Conservation (phyloP, 768 basidiomycete genomes). For the Suillus placidus region DNA sequence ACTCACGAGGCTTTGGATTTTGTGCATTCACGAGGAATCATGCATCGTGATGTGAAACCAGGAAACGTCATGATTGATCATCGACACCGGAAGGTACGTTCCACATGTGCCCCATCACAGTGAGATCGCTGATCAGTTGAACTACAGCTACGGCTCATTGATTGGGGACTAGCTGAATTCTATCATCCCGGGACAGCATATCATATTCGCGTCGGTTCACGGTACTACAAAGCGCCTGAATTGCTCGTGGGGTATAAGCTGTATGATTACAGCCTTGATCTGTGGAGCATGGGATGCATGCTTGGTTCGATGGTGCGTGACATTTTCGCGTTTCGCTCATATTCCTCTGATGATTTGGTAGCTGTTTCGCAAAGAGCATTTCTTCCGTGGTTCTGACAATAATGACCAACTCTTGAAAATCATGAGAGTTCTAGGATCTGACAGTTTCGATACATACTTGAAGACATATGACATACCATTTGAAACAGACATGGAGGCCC, state of each 20-base stretch:
- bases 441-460: slow-evolving; percentile 62
- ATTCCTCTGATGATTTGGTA: slow-evolving; percentile 25
- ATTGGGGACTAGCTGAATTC: slow-evolving; percentile 80
- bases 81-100: slow-evolving; percentile 55
- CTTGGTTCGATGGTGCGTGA: slow-evolving; percentile 69
- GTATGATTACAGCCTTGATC: slow-evolving; percentile 72
- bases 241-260: slow-evolving; percentile 70
- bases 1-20: slow-evolving; percentile 58
- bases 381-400: slow-evolving; percentile 76
- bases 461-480: slow-evolving; percentile 66
- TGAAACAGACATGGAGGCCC: slow-evolving; percentile 59
- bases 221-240: slow-evolving; percentile 78
- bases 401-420: slow-evolving; percentile 75
- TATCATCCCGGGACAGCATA: slow-evolving; percentile 72
- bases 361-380: slow-evolving; percentile 76
- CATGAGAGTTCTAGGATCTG: slow-evolving; percentile 67
- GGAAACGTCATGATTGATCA: slow-evolving; percentile 79
- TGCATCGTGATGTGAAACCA: slow-evolving; percentile 71
- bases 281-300: slow-evolving; percentile 79
- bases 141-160: slow-evolving; percentile 57
- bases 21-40: slow-evolving; percentile 71
- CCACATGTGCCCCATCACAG: background rate
- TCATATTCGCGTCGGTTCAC: slow-evolving; percentile 71
- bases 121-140: slow-evolving; percentile 4
- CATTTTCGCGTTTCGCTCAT: background rate